A percentile compares a stretch with the other conserved stretches of the same genome.
These are phyloP conservation scores for Mycena vulgaris DNA, from an alignment of 768 basidiomycete genomes.

Conservation along the genomic window DNA sequence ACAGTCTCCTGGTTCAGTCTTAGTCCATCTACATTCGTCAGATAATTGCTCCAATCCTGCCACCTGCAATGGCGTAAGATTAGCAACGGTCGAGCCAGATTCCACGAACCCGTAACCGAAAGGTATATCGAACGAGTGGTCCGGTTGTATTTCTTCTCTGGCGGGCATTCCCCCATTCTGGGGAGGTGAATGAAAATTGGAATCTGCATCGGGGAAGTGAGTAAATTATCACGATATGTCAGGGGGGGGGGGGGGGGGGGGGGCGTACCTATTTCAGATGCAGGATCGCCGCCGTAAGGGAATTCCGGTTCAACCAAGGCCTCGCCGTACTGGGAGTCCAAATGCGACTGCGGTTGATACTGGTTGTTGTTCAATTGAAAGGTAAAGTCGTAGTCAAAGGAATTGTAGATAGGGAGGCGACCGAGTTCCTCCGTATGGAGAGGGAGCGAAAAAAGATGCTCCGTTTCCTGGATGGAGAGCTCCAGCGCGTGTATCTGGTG, in stretches of 20 bases:
- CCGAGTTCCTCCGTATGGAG: conserved; percentile 21
- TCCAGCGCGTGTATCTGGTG: conserved; percentile 2
- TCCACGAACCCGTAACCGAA: not conserved
- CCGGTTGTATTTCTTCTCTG: not conserved
- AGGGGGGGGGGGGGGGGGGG: too few species aligned
- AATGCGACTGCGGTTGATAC: not conserved
- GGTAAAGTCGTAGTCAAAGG: conserved; percentile 13
- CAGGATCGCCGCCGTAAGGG: too few species aligned
- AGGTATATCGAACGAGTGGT: not conserved
- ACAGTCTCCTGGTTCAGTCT: too few species aligned
- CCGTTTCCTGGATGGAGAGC: conserved; percentile 4
- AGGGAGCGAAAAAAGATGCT: conserved; percentile 14
- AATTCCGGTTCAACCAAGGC: too few species aligned
- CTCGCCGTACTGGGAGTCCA: not conserved
- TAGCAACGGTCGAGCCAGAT: not conserved
- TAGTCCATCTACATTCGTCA: not conserved
- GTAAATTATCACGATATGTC: too few species aligned
- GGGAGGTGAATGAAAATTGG: not conserved
- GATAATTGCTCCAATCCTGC: not conserved
- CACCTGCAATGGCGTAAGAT: not conserved
- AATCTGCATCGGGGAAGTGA: not conserved
- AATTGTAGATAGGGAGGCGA: conserved; percentile 22
- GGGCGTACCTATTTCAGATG: too few species aligned
- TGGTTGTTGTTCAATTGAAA: conserved; percentile 2
- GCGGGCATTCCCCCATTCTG: not conserved